A percentile compares a stretch with the other conserved stretches of the same genome.
phyloP scores from a whole-genome alignment of 2,329 filamentous ascomycete genomes.

The Venturia effusa region DNA sequence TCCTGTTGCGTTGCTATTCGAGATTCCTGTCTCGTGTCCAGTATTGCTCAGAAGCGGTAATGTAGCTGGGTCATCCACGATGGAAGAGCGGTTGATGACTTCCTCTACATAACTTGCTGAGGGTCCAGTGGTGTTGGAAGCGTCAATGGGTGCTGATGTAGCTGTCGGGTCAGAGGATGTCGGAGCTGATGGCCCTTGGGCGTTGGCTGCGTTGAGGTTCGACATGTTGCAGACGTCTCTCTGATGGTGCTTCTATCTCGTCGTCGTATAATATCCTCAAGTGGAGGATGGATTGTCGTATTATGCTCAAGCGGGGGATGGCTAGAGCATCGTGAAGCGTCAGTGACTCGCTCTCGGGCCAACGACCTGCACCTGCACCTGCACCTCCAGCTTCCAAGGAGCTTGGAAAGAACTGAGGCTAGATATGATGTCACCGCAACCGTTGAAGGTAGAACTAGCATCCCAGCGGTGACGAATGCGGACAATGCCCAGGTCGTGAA shows the following conservation, averaged over 20 bases:
- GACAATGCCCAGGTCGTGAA: neutral
- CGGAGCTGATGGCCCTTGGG: neutral
- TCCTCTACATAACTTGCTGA: neutral
- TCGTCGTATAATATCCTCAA: too few species aligned
- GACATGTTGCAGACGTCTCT: neutral
- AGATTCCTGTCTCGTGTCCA: neutral
- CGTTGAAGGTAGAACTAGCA: too few species aligned
- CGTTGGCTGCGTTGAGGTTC: neutral
- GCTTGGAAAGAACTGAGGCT: too few species aligned
- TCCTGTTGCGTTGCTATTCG: neutral
- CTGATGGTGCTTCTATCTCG: too few species aligned
- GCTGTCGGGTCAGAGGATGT: neutral
- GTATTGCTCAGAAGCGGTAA: neutral
- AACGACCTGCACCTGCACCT: too few species aligned
- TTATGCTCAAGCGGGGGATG: too few species aligned
- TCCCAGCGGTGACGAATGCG: neutral
- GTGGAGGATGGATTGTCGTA: too few species aligned
- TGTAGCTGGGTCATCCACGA: neutral
- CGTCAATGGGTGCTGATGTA: neutral
- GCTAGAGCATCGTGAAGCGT: too few species aligned
- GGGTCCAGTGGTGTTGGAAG: neutral
- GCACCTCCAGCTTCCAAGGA: too few species aligned
- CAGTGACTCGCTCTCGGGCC: too few species aligned
- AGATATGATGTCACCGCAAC: too few species aligned
- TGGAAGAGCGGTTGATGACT: neutral